A percentile compares a stretch with the other conserved stretches of the same genome.
Conservation (phyloP, 1,139 yeast species). For the Saccharomyces pastorianus region DNA sequence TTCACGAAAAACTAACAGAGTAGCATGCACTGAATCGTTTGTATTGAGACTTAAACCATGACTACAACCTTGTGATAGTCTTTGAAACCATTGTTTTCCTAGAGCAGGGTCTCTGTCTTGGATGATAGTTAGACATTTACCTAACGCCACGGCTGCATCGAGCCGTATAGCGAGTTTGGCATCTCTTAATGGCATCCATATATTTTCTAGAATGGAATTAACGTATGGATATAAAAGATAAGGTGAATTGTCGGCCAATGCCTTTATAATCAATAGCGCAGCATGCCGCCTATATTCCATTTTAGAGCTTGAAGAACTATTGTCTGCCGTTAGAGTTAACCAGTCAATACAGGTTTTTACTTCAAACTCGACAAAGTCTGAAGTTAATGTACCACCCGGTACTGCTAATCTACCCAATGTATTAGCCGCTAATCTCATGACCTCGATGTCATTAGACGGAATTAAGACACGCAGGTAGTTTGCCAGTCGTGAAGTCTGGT, state of each 20-base stretch:
- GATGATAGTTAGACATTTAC: slow-evolving; percentile 68
- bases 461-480: slow-evolving; percentile 77
- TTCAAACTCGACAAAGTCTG: slow-evolving; percentile 88
- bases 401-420: slow-evolving; percentile 83
- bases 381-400: slow-evolving; percentile 82
- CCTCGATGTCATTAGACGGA: slow-evolving; percentile 73
- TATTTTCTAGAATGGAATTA: slow-evolving; percentile 67
- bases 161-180: slow-evolving; percentile 62
- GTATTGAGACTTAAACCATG: slow-evolving; percentile 42
- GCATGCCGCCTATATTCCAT: slow-evolving; percentile 86
- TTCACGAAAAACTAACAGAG: slow-evolving; percentile 75
- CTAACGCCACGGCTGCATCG: slow-evolving; percentile 79
- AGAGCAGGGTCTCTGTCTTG: slow-evolving; percentile 70
- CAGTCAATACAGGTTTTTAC: slow-evolving; percentile 86
- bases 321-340: slow-evolving; percentile 52
- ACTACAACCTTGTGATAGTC: slow-evolving; percentile 56
- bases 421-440: slow-evolving; percentile 78
- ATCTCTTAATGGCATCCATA: slow-evolving; percentile 85
- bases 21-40: slow-evolving; percentile 75
- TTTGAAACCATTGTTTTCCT: slow-evolving; percentile 65
- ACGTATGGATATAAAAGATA: slow-evolving; percentile 73
- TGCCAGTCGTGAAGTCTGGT: slow-evolving; percentile 83
- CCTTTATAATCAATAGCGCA: slow-evolving; percentile 73
- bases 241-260: slow-evolving; percentile 84
- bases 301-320: slow-evolving; percentile 45